These are phyloP conservation scores for Inga oerstediana DNA, from an alignment of 306 rosid species.

Conservation along the genomic window DNA sequence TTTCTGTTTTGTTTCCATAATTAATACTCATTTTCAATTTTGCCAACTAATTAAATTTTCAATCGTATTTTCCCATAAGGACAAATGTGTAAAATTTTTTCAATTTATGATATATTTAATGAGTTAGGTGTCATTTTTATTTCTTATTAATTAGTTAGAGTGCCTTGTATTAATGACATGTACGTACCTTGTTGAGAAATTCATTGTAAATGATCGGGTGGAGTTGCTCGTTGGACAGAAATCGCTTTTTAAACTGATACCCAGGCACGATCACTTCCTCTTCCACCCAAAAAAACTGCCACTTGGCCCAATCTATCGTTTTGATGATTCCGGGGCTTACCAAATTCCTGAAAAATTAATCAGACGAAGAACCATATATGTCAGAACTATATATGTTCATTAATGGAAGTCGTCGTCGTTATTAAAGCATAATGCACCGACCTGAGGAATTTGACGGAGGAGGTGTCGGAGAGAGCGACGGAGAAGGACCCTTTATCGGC, in stretches of 20 bases:
- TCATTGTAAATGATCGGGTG: neutral
- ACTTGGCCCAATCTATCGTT: slow-evolving; percentile 53
- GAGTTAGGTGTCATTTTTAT: too few relatives aligned
- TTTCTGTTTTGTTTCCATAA: too few relatives aligned
- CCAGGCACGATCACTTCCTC: slow-evolving; percentile 25
- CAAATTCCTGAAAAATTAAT: slow-evolving; percentile 46
- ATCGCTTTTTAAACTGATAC: neutral
- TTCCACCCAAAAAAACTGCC: slow-evolving; percentile 71
- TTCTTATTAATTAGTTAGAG: too few relatives aligned
- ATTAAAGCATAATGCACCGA: neutral
- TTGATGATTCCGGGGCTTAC: slow-evolving; percentile 45
- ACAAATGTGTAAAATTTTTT: too few relatives aligned
- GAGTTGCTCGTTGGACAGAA: neutral
- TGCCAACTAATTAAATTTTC: too few relatives aligned
- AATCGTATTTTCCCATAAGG: too few relatives aligned
- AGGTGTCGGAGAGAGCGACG: slow-evolving; percentile 63
- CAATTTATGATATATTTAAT: too few relatives aligned
- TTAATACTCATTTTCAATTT: too few relatives aligned
- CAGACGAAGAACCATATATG: neutral
- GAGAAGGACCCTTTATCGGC: slow-evolving; percentile 55
- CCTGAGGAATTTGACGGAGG: slow-evolving; percentile 16
- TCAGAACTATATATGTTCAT: neutral
- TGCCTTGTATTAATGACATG: too few relatives aligned
- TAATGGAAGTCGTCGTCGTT: neutral
- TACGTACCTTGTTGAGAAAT: neutral